Conservation (phyloP, 208 protist genomes). For the Trypanosomatidae sp. region DNA sequence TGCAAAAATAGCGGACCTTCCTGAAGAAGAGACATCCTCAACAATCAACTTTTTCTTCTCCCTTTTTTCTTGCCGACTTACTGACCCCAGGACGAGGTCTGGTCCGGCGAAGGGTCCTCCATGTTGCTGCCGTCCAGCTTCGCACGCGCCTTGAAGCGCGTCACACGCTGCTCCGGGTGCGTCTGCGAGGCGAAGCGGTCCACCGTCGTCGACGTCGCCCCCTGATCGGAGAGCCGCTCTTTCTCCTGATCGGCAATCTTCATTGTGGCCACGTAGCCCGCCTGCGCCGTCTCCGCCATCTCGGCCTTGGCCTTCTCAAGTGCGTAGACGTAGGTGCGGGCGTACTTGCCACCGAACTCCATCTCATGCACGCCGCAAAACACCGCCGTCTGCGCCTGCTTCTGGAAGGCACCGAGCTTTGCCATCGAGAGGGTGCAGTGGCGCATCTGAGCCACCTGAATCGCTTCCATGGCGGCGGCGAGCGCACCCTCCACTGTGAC, state of each 20-base stretch:
- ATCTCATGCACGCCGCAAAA: constrained; percentile 69
- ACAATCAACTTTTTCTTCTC: too few relatives aligned
- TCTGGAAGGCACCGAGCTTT: constrained; percentile 52
- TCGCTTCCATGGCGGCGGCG: constrained; percentile 41
- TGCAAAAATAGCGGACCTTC: too few relatives aligned
- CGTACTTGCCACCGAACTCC: constrained; percentile 86
- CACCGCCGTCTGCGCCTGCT: constrained; percentile 62
- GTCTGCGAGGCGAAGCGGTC: constrained; percentile 85
- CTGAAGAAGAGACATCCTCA: too few relatives aligned
- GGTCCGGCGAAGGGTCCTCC: constrained; percentile 65
- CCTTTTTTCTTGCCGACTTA: too few relatives aligned
- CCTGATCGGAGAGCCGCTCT: constrained; percentile 52
- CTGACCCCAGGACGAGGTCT: constrained; percentile 59
- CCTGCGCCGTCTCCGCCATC: constrained; percentile 37
- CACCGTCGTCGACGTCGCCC: constrained; percentile 19
- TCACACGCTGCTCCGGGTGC: constrained; percentile 82
- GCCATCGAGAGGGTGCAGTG: constrained; percentile 71
- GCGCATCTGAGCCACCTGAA: constrained; percentile 66
- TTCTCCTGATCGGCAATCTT: constrained; percentile 41
- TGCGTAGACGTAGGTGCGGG: constrained; percentile 86
- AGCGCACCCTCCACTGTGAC: constrained; percentile 62
- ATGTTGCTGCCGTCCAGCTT: constrained; percentile 41
- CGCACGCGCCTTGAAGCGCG: constrained; percentile 49
- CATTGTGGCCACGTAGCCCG: constrained; percentile 34
- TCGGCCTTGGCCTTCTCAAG: constrained; percentile 74